Percentiles rank a stretch among this genome's conserved stretches.
Conservation (phyloP, 352 stramenopile genomes). For the Globisporangium megalacanthum region DNA sequence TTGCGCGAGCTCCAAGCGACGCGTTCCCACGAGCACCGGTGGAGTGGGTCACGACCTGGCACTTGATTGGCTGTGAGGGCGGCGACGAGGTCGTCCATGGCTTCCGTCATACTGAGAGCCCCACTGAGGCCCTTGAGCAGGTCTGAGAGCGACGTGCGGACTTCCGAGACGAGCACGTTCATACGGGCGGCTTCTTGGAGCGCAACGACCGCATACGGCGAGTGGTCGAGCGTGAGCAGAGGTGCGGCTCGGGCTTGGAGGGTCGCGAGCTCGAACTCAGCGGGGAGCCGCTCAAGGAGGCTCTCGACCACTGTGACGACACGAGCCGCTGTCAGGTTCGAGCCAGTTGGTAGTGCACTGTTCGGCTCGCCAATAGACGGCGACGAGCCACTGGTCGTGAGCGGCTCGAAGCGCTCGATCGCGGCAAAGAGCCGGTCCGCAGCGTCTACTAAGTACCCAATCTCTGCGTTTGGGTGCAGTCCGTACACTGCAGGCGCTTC, state of each 20-base stretch:
- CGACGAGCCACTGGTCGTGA: too few relatives aligned
- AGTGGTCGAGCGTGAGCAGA: constrained; percentile 53
- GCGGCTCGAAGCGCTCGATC: constrained; percentile 79
- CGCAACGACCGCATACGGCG: constrained; percentile 80
- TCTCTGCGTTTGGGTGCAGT: constrained; percentile 76
- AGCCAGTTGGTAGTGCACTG: not conserved
- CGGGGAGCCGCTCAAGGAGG: constrained; percentile 51
- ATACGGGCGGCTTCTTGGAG: constrained; percentile 78
- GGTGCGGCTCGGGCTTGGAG: constrained; percentile 50
- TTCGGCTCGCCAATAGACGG: too few relatives aligned
- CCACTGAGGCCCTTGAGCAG: constrained; percentile 79
- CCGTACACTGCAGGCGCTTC: constrained; percentile 70
- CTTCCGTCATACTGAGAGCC: constrained; percentile 84
- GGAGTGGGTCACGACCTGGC: constrained; percentile 61
- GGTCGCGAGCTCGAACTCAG: constrained; percentile 48
- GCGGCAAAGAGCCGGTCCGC: constrained; percentile 83
- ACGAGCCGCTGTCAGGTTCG: constrained; percentile 1
- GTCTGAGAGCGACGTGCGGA: constrained; percentile 56
- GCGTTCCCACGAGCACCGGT: constrained; percentile 72
- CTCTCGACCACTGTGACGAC: constrained; percentile 49
- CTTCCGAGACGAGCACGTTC: constrained; percentile 56
- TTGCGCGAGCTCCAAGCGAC: constrained; percentile 86
- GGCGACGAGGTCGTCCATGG: constrained; percentile 84
- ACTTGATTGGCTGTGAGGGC: constrained; percentile 72
- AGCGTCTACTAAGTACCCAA: constrained; percentile 69